A percentile compares a stretch with the other conserved stretches of the same genome.
phyloP scores from a whole-genome alignment of 768 basidiomycete species.

The Termitomyces sp. region DNA sequence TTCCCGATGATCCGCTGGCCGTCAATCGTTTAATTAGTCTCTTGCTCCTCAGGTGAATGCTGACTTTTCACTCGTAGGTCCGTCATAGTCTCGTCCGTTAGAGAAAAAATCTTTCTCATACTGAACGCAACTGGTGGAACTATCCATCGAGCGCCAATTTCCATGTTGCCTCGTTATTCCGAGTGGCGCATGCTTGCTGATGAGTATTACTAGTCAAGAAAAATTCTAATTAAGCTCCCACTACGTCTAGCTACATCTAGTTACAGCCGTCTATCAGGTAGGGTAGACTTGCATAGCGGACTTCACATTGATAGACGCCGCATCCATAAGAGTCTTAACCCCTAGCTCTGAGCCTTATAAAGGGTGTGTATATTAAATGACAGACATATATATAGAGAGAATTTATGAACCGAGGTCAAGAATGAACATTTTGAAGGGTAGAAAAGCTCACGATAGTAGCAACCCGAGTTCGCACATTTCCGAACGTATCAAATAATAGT shows the following conservation, averaged over 20 bases:
- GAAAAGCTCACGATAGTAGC: neutral
- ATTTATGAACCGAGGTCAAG: neutral
- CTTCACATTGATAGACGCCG: too few relatives aligned
- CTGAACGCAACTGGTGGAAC: neutral
- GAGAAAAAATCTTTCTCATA: neutral
- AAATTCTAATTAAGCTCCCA: neutral
- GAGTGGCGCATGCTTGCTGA: neutral
- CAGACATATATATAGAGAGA: too few relatives aligned
- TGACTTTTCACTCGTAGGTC: neutral
- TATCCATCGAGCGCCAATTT: neutral
- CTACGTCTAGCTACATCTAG: too few relatives aligned
- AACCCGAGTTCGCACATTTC: neutral
- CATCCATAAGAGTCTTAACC: too few relatives aligned
- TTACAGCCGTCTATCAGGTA: too few relatives aligned
- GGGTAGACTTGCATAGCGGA: too few relatives aligned
- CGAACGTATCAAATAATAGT: neutral
- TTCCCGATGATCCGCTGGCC: neutral
- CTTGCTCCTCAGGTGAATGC: neutral
- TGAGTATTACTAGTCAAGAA: too few relatives aligned
- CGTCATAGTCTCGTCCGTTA: neutral
- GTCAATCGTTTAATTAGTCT: neutral
- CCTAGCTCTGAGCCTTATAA: too few relatives aligned
- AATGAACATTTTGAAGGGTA: neutral
- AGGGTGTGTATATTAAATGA: too few relatives aligned
- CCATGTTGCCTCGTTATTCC: neutral